A percentile compares a stretch with the other conserved stretches of the same genome.
Conservation (phyloP, 1,284 basidiomycete species). For the Stygiomarasmius scandens region DNA sequence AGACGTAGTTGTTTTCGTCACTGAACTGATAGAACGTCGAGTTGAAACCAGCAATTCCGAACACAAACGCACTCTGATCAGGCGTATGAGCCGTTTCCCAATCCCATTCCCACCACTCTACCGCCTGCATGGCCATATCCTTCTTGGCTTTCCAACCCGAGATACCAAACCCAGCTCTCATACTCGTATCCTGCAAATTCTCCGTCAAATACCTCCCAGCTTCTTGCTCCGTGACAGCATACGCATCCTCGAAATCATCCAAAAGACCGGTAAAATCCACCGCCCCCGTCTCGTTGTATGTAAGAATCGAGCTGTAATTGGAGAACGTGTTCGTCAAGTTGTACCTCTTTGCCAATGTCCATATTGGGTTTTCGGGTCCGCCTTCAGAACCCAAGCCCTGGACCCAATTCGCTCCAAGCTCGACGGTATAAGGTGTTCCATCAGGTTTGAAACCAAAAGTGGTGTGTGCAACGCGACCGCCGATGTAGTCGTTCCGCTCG, state of each 20-base stretch:
- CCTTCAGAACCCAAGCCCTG: conserved; percentile 59
- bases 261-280: conserved; percentile 51
- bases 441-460: neutral
- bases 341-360: conserved; percentile 61
- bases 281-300: conserved; percentile 51
- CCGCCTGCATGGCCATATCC: neutral
- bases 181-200: conserved; percentile 46
- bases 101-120: neutral
- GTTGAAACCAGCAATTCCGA: neutral
- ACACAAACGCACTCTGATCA: neutral
- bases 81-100: neutral
- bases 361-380: conserved; percentile 63
- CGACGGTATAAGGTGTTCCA: conserved; percentile 47
- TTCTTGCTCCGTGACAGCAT: conserved; percentile 46
- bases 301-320: conserved; percentile 36
- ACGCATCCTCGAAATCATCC: conserved; percentile 42
- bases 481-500: conserved; percentile 61
- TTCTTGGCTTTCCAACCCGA: neutral
- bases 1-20: conserved; percentile 52
- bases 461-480: conserved; percentile 52
- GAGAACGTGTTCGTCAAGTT: conserved; percentile 37
- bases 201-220: conserved; percentile 40
- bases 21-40: conserved; percentile 48
- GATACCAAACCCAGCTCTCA: neutral
- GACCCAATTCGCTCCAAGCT: conserved; percentile 73